Conservation (phyloP, 2,329 filamentous ascomycete genomes). For the Neocatenulostroma microsporum region DNA sequence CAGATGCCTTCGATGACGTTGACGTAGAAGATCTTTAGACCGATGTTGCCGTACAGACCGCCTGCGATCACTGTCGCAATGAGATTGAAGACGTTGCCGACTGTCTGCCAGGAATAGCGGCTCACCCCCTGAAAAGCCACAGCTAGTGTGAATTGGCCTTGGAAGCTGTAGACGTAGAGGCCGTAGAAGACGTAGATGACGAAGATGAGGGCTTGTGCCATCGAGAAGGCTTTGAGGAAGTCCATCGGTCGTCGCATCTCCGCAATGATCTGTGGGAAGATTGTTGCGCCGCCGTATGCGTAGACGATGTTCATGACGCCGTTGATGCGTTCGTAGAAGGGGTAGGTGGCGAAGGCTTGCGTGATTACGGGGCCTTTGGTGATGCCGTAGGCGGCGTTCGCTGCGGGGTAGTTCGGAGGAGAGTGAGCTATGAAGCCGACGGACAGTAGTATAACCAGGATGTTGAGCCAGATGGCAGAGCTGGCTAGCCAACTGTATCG, state of each 20-base stretch:
- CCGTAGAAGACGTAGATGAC: slow-evolving; percentile 43
- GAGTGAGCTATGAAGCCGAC: slow-evolving; percentile 48
- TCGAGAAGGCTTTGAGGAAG: slow-evolving; percentile 91
- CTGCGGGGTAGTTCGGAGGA: slow-evolving; percentile 40
- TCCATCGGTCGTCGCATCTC: slow-evolving; percentile 90
- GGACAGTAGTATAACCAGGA: slow-evolving; percentile 43
- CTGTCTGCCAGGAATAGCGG: slow-evolving; percentile 34
- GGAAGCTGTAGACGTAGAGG: slow-evolving; percentile 41
- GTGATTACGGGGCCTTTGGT: slow-evolving; percentile 12
- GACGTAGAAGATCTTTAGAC: slow-evolving; percentile 10
- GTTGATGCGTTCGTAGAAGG: slow-evolving; percentile 14
- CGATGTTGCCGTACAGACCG: slow-evolving; percentile 27
- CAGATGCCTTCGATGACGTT: slow-evolving; percentile 6
- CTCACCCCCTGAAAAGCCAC: slow-evolving; percentile 36
- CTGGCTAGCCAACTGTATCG: slow-evolving; percentile 50
- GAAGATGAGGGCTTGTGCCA: slow-evolving; percentile 44
- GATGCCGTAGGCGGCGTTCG: slow-evolving; percentile 10
- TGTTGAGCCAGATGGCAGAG: slow-evolving; percentile 48
- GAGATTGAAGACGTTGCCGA: slow-evolving; percentile 35
- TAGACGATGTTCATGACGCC: slow-evolving; percentile 17
- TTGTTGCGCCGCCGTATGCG: slow-evolving; percentile 48
- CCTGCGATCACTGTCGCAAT: slow-evolving; percentile 33
- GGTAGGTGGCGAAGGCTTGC: slow-evolving; percentile 8
- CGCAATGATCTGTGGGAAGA: slow-evolving; percentile 54
- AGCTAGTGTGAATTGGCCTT: slow-evolving; percentile 42